Conservation (phyloP, 352 stramenopile species). For the Globisporangium splendens region DNA sequence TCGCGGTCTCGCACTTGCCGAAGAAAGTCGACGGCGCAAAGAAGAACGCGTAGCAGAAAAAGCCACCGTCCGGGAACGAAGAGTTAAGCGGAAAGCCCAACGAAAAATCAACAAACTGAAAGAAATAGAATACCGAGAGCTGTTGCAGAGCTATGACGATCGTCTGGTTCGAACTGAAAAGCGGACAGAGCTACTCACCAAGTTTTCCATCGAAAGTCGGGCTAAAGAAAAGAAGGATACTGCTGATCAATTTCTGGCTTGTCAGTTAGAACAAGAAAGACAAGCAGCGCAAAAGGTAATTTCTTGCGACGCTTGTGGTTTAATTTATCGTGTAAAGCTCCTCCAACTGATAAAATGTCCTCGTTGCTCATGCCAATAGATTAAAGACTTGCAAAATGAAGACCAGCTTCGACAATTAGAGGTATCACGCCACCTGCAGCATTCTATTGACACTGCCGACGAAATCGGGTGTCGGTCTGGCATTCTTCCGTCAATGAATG, state of each 20-base stretch:
- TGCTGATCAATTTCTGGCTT: slow-evolving; percentile 4
- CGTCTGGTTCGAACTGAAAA: slow-evolving; percentile 41
- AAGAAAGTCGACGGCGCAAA: slow-evolving; percentile 19
- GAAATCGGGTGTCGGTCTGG: slow-evolving; percentile 44
- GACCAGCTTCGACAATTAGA: slow-evolving; percentile 3
- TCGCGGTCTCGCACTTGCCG: slow-evolving; percentile 19
- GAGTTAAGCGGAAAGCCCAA: slow-evolving; percentile 41
- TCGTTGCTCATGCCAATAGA: not conserved
- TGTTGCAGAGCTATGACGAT: slow-evolving; percentile 43
- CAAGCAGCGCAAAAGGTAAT: slow-evolving; percentile 6
- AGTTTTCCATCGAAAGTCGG: slow-evolving; percentile 43
- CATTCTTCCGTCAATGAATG: slow-evolving; percentile 55
- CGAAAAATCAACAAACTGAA: slow-evolving; percentile 43
- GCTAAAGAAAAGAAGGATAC: slow-evolving; percentile 17
- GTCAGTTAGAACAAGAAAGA: slow-evolving; percentile 2
- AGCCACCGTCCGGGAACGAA: slow-evolving; percentile 33
- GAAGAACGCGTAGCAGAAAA: slow-evolving; percentile 24
- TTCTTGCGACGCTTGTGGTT: not conserved
- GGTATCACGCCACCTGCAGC: slow-evolving; percentile 19
- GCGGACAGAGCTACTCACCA: slow-evolving; percentile 35
- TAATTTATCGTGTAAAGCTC: not conserved
- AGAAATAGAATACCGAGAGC: slow-evolving; percentile 38
- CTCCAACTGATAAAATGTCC: not conserved
- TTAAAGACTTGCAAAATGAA: slow-evolving; percentile 14
- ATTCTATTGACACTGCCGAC: slow-evolving; percentile 30